Evolutionary conservation across 257 asterid genomes (phyloP), one percentile per base, ranked within the genome.

Genomic region (Verbena officinalis): DNA sequence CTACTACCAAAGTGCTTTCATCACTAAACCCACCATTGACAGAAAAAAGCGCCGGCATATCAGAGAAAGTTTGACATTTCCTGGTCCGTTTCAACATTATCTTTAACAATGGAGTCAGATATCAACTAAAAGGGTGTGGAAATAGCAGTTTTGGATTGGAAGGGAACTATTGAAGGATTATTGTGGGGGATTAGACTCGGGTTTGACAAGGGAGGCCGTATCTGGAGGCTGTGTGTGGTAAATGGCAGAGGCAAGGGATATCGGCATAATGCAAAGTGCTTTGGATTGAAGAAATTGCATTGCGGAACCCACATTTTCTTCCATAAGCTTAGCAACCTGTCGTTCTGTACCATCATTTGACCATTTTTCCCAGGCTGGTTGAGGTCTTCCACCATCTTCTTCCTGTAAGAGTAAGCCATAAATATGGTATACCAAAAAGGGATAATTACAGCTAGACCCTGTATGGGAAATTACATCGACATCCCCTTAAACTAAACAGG

Each of bases 301-400:
- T 5, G 99, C 99, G 4, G 97, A 89, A 27, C 98, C 99, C 0
- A 90, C 91, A 48, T 94, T 94, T 79, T 94, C 99, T 80, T 94
- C 97, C 99, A 94, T 94, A 17, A 94, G 96, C 82, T 88, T 90
- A 24, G 97, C 97, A 0, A 94, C 99, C 56, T 94, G 97, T 34
- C 91, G 73, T 77, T 94, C 99, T 24, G 99, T 94, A 51, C 99
- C 99, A 67, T 94, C 99, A 59, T 75, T 88, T 17, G 99, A 94
- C 99, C 99, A 94, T 76, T 88, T 94, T 76, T 94, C 99, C 99
- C 99, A 90, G 16, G 96, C 92, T 19, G 97, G 96, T 74, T 87
- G 87, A 58, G 80, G 69, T 78, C 83, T 76, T 71, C 86, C 95
- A 9, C 73, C 77, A 24, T 90, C 82, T 17, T 94, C 97, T 45